Evolutionary conservation across 2,329 filamentous ascomycete species (phyloP), one percentile per base, ranked within the genome.

Genomic region (Lachnellula subtilissima): DNA sequence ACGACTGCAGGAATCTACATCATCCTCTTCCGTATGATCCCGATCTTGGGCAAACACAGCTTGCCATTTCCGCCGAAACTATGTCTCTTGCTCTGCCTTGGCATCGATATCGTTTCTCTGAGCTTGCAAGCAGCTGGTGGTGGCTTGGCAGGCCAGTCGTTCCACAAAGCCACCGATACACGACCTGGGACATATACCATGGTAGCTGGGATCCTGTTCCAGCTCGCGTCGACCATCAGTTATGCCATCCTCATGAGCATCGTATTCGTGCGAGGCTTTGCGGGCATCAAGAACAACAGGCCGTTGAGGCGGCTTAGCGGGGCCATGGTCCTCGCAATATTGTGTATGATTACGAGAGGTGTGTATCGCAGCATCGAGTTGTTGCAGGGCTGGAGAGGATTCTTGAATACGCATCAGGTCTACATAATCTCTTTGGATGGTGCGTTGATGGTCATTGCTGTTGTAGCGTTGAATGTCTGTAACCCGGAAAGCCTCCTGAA

Each of bases 1-100:
- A 75, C 83, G 71, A 83, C 81, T 71, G 80, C 82, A 61, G 78
- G 77, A 65, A 78, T 85, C 69, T 86, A 86, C 73, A 76, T 86
- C 22, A 84, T 80, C 4, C 78, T 86, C 59, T 83, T 83, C 70
- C 81, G 84, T 72, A 69, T 82, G 61, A 75, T 78, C 59, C 71
- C 79, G 35, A 70, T 75, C 46, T 72, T 83, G 58, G 74, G 73
- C 69, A 74, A 77, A 11, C 46, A 62, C 37, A 71, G 80, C 51
- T 82, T 80, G 14, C 78, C 79, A 58, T 58, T 84, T 53, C 71
- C 69, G 2, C 78, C 81, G 17, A 70, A 68, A n/a, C 73, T 75
- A 62, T 83, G 81, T 67, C 81, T 81, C 4, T 74, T 76, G 64
- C 71, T 83, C 70, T 84, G 84, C 71, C 77, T 83, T n/a, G 78